These are phyloP conservation scores for Dactylellina sp. DNA, from an alignment of 2,329 filamentous ascomycete species.

Conservation along the genomic window DNA sequence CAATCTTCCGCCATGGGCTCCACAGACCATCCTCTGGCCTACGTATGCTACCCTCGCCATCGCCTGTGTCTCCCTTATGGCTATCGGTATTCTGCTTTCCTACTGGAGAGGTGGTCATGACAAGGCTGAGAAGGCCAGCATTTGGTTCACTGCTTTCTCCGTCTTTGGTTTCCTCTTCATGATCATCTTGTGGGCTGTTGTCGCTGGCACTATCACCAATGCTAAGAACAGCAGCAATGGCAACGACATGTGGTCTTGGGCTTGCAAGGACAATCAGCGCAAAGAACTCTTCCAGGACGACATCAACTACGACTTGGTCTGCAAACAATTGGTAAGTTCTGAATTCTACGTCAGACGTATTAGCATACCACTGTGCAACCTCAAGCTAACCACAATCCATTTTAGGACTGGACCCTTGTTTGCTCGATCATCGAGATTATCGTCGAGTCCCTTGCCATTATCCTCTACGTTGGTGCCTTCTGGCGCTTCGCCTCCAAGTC, in stretches of 20 bases:
- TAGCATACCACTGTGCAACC: conserved; percentile 53
- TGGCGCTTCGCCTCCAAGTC: conserved; percentile 98
- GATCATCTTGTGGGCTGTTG: conserved; percentile 90
- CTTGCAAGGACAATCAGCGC: conserved; percentile 90
- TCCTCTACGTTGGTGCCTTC: conserved; percentile 93
- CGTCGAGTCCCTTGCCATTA: conserved; percentile 88
- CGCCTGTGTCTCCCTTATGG: conserved; percentile 81
- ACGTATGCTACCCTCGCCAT: conserved; percentile 85
- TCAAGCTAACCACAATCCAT: conserved; percentile 59
- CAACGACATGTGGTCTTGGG: conserved; percentile 97
- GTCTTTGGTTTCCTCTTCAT: conserved; percentile 94
- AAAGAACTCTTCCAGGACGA: conserved; percentile 80
- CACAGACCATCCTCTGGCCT: conserved; percentile 84
- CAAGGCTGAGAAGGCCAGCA: conserved; percentile 88
- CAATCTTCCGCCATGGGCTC: conserved; percentile 85
- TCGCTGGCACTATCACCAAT: conserved; percentile 84
- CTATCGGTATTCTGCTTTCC: conserved; percentile 80
- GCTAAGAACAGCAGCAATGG: conserved; percentile 77
- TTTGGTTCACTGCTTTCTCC: conserved; percentile 95
- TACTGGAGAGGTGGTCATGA: conserved; percentile 91
- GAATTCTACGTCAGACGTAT: conserved; percentile 2
- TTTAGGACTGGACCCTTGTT: conserved; percentile 90
- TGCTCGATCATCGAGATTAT: conserved; percentile 98
- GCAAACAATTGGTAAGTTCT: conserved; percentile 79
- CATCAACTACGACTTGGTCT: conserved; percentile 89